Evolutionary conservation across 31 red algal species (phyloP), one percentile per base, ranked within the genome.

Genomic region (Endocladia muricata): DNA sequence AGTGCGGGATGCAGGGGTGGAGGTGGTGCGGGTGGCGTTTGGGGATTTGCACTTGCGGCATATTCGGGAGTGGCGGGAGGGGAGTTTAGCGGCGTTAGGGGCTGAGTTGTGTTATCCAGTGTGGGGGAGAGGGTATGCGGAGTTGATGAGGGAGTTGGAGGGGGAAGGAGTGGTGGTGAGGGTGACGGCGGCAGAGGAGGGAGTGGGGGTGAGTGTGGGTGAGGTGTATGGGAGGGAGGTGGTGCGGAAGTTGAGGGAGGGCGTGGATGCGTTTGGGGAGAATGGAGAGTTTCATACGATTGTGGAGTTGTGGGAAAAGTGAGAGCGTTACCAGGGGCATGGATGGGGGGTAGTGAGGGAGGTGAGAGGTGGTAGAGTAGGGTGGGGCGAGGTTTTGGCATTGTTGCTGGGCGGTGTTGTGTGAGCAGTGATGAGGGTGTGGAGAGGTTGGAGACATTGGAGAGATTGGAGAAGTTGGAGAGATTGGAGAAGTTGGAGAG

Each of bases 201-300:
- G 55, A 32, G n/a, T 39, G 23, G 29, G 35, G 1, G 73, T 91
- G 0, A 15, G 51, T 2, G 60, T 92, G 44, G 88, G 88, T 38
- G 88, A 92, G 58, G 35, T 39, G 17, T 92, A 79, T 43, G 64
- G 54, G 48, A 55, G 55, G 30, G 33, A 31, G 38, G 73, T 92
- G 70, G 63, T 78, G 5, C 36, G 34, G 8, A 39, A 37, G 1
- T 71, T 92, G 52, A 74, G 80, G 28, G 13, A 43, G 6, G 56
- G 73, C 19, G 69, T 92, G 4, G 88, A 92, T 37, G 70, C 30
- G 26, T 92, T 83, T 73, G 88, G 88, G 17, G 88, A 92, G 57
- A 84, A 73, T 21, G 88, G 88, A 26, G 88, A 92, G 68, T 92
- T 92, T 69, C 88, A 92, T 48, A 92, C 88, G 2, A 55, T 85